These are phyloP conservation scores for Aegilops tauschii DNA, from an alignment of 176 grass and related monocot species.

Conservation along the genomic window DNA sequence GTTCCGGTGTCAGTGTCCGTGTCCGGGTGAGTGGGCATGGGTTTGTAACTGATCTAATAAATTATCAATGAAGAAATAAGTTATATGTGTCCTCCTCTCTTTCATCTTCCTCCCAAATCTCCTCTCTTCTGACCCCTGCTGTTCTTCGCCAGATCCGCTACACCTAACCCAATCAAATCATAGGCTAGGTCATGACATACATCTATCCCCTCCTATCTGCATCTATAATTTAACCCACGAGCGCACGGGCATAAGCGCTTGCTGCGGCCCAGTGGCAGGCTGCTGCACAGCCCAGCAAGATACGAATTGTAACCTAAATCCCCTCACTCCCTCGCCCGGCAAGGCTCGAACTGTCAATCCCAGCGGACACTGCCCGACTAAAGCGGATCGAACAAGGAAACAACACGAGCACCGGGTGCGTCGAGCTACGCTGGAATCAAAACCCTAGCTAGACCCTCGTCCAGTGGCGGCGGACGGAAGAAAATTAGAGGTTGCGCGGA, in stretches of 20 bases:
- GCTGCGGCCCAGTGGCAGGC: not conserved
- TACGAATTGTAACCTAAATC: not conserved
- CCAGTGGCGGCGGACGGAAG: not conserved
- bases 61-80: not conserved
- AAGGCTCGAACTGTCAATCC: not conserved
- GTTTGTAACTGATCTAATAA: not conserved
- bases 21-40: too few species aligned
- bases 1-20: too few species aligned
- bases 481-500: not conserved
- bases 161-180: not conserved
- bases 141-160: not conserved
- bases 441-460: slow-evolving; percentile 18
- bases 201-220: not conserved
- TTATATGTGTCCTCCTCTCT: not conserved
- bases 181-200: not conserved
- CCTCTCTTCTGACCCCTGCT: not conserved
- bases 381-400: not conserved
- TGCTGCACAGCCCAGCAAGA: not conserved
- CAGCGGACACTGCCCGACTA: not conserved
- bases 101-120: not conserved
- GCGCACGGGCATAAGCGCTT: not conserved
- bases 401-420: not conserved
- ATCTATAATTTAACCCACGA: not conserved
- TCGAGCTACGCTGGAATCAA: not conserved
- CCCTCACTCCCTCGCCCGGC: not conserved